Percentiles rank a stretch among this genome's conserved stretches.
phyloP scores from a whole-genome alignment of 371 early-diverging fungal genomes.

The Chytridium lagenaria region DNA sequence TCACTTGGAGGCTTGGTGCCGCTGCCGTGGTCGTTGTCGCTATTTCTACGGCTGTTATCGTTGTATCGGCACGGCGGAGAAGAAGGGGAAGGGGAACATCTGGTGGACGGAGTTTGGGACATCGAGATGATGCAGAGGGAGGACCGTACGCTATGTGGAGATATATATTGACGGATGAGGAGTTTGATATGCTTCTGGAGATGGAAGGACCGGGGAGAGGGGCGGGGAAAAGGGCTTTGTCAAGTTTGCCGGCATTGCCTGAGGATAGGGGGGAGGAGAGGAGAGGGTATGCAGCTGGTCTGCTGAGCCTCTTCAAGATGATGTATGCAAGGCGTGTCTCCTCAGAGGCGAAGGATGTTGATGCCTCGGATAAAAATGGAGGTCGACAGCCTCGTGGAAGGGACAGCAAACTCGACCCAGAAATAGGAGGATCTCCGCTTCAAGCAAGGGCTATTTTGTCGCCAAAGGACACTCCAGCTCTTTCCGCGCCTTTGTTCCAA shows the following conservation, averaged over 20 bases:
- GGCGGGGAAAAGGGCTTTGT: neutral
- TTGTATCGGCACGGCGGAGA: neutral
- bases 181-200: neutral
- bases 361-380: no score
- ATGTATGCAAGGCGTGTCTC: neutral
- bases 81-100: no score
- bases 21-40: neutral
- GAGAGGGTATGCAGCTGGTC: neutral
- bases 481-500: no score
- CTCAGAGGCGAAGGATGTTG: neutral
- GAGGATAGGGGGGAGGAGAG: neutral
- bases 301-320: neutral
- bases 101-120: neutral
- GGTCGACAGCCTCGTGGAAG: neutral
- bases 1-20: neutral
- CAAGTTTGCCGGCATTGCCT: neutral
- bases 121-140: neutral
- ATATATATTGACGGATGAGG: neutral
- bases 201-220: neutral
- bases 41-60: neutral
- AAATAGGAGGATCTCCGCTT: neutral
- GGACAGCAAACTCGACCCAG: conserved; percentile 2
- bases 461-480: no score
- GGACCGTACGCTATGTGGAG: neutral
- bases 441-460: neutral